Base-by-base conservation (phyloP, 768 basidiomycete species). In the Tricholoma furcatifolium region DNA sequence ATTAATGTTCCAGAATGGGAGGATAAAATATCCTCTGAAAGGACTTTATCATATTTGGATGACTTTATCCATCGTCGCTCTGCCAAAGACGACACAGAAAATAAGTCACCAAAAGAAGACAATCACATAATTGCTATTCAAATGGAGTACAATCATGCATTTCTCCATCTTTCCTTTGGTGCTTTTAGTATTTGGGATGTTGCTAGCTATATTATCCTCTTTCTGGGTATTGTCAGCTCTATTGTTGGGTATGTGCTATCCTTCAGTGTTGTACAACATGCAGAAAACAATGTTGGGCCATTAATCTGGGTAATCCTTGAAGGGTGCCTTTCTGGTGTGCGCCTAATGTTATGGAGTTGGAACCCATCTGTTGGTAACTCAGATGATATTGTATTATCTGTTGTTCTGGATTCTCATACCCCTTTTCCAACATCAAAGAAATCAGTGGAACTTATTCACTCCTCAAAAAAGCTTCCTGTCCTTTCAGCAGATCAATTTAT, bases 161-260 rank as follows among this genome's bases (percentile, higher is more conserved):
- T 17, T 34, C 32, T 43, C 15, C 39, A 11, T 3, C 20, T 43
- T 23, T 4, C 21, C 12, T 43, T 43, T 12, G 42, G 42, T 3
- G 31, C 4, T 6, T 8, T 20, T 5, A 30, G 21, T 12, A 23
- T 44, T 3, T 43, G 50, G 42, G 40, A 35, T n/a, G 3, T n/a
- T 9, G 8, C 52, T 17, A 7, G 36, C 24, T 41, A 42, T 20
- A 5, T 50, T 20, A n/a, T 53, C 6, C 51, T 60, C 18, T 34
- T 56, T 1, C 4, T 56, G 17, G 50, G 57, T 0, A 27, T 49
- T 12, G 15, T 32, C 32, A 41, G 41, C n/a, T 36, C 55, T 0
- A 32, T 59, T 10, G 43, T 43, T 12, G 60, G 60, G 24, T 62
- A 62, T 27, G 43, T 61, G 18, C 54, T 57, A 17, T 61, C 51